Conservation (phyloP, 768 basidiomycete species). For the Lyophyllum decastes region DNA sequence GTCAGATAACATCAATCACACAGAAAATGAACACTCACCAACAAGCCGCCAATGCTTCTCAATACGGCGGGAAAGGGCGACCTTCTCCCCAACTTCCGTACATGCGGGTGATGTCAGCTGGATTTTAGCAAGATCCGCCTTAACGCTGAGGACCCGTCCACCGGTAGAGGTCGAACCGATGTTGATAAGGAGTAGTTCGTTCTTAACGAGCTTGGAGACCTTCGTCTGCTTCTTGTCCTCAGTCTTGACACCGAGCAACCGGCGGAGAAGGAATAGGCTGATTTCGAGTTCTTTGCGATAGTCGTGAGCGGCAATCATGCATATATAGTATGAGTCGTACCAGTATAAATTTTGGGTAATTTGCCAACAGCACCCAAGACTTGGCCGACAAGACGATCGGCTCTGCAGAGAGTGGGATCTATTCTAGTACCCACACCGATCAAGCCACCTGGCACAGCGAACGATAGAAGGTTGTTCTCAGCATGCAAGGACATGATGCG, state of each 20-base stretch:
- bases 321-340: constrained; percentile 33
- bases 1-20: neutral
- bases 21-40: constrained; percentile 51
- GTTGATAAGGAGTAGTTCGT: constrained; percentile 93
- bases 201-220: constrained; percentile 87
- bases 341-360: constrained; percentile 90
- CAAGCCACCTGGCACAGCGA: constrained; percentile 95
- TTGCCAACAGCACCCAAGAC: constrained; percentile 95
- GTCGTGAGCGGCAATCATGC: neutral
- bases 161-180: constrained; percentile 98
- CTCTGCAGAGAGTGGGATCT: constrained; percentile 95
- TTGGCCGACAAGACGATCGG: constrained; percentile 95
- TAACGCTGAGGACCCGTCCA: constrained; percentile 91
- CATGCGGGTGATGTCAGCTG: constrained; percentile 93
- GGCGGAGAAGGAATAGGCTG: constrained; percentile 90
- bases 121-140: constrained; percentile 93
- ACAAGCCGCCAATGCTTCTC: constrained; percentile 99
- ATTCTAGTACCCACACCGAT: constrained; percentile 99
- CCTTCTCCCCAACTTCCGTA: constrained; percentile 97
- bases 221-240: constrained; percentile 99
- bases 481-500: constrained; percentile 90
- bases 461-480: constrained; percentile 91
- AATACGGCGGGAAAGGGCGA: constrained; percentile 90
- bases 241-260: constrained; percentile 96
- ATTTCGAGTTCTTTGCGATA: constrained; percentile 76